phyloP scores from a whole-genome alignment of 306 rosid species.

The Glycyrrhiza uralensis region DNA sequence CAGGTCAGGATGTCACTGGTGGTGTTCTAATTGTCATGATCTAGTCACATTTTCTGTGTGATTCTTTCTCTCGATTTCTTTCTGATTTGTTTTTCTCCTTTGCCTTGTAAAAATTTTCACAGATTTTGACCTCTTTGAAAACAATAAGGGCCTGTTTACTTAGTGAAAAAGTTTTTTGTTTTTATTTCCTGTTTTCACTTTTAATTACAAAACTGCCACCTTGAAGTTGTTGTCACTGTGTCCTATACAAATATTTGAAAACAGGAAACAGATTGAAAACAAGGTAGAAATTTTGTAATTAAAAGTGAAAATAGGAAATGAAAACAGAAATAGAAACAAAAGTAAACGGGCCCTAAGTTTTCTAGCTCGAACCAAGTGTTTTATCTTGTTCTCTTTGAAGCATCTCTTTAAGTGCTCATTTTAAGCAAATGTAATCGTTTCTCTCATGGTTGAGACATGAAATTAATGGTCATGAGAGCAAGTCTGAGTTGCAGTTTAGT shows the following conservation, averaged over 20 bases:
- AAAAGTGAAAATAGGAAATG: too few relatives aligned
- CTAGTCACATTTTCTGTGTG: background rate
- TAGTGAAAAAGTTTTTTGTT: too few relatives aligned
- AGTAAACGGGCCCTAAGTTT: too few relatives aligned
- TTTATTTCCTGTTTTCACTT: too few relatives aligned
- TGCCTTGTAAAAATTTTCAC: background rate
- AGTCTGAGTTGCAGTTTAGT: background rate
- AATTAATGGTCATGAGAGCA: background rate
- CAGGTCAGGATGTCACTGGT: constrained; percentile 68
- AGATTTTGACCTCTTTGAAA: constrained; percentile 2
- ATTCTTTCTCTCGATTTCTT: background rate
- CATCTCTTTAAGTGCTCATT: background rate
- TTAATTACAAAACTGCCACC: too few relatives aligned
- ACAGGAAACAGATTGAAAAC: too few relatives aligned
- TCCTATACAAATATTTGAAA: too few relatives aligned
- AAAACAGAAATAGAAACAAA: too few relatives aligned
- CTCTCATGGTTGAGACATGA: constrained; percentile 3
- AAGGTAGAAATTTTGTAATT: too few relatives aligned
- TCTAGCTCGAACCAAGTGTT: background rate
- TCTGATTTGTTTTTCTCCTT: background rate
- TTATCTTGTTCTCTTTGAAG: background rate
- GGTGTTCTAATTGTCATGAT: background rate
- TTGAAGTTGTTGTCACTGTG: too few relatives aligned
- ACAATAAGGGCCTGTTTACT: too few relatives aligned
- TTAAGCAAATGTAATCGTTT: background rate